Conservation (phyloP, 495 filamentous ascomycete genomes). For the Evernia prunastri region DNA sequence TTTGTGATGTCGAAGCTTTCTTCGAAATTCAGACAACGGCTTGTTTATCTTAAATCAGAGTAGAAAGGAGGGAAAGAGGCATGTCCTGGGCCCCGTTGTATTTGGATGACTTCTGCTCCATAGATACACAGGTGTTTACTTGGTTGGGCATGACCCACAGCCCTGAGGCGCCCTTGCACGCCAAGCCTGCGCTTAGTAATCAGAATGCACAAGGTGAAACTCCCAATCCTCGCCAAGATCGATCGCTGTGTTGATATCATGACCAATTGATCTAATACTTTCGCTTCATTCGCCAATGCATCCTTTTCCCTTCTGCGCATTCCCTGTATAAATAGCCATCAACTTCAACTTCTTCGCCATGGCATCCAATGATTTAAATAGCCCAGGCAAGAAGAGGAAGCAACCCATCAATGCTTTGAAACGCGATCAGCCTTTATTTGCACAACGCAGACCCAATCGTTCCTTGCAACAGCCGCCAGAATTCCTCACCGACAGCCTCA, state of each 20-base stretch:
- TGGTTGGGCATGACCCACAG: no score
- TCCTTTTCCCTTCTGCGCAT: not conserved
- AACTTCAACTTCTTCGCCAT: slow-evolving; percentile 1
- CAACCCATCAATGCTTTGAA: slow-evolving; percentile 16
- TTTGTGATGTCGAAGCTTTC: no score
- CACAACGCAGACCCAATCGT: slow-evolving; percentile 16
- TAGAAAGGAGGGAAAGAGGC: no score
- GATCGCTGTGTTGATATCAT: slow-evolving; percentile 1
- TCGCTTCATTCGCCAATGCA: slow-evolving; percentile 3
- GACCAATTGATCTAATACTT: not conserved
- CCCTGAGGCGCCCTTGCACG: not conserved
- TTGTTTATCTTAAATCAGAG: no score
- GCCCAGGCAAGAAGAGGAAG: slow-evolving; percentile 19
- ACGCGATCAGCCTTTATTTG: slow-evolving; percentile 26
- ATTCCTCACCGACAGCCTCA: slow-evolving; percentile 27
- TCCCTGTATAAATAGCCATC: not conserved
- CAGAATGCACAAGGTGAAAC: not conserved
- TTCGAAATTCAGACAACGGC: no score
- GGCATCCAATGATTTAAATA: slow-evolving; percentile 18
- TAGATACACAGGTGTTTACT: no score
- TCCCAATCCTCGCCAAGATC: not conserved
- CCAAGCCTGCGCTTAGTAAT: not conserved
- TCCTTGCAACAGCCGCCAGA: slow-evolving; percentile 26
- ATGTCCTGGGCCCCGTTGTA: no score
- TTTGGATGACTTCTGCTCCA: no score